A percentile compares a stretch with the other conserved stretches of the same genome.
Evolutionary conservation across 352 stramenopile genomes (phyloP).

Genomic region (Phytopythium aichiense): DNA sequence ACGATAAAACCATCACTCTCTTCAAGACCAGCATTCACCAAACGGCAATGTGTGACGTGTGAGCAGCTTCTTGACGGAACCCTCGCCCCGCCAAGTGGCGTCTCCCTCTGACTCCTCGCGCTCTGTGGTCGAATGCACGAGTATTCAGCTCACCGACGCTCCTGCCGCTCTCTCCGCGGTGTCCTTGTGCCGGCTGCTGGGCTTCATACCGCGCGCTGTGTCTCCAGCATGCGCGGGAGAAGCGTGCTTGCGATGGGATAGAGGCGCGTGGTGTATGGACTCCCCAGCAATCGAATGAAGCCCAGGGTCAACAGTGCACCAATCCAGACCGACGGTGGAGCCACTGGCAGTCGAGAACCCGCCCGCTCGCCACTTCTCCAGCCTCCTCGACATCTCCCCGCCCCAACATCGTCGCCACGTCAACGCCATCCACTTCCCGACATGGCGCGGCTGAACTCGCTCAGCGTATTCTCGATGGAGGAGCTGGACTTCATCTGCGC

Average conservation of each 20-base stretch:
- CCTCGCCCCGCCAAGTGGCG: background rate
- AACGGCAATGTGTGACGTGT: constrained; percentile 6
- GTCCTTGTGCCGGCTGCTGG: background rate
- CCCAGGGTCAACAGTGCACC: background rate
- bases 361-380: background rate
- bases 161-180: background rate
- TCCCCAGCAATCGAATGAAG: background rate
- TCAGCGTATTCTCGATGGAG: constrained; percentile 36
- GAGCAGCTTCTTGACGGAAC: background rate
- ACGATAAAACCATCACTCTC: background rate
- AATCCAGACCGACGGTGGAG: background rate
- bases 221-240: background rate
- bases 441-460: constrained; percentile 18
- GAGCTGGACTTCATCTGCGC: constrained; percentile 63
- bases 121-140: background rate
- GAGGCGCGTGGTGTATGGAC: background rate
- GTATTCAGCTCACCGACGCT: background rate
- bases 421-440: background rate
- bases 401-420: background rate
- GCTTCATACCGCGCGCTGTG: background rate
- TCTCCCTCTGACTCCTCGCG: background rate
- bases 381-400: background rate
- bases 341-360: background rate
- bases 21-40: background rate
- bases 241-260: background rate